Evolutionary conservation across 129 eudicot species (phyloP).

Genomic region (Heracleum sosnowskyi): DNA sequence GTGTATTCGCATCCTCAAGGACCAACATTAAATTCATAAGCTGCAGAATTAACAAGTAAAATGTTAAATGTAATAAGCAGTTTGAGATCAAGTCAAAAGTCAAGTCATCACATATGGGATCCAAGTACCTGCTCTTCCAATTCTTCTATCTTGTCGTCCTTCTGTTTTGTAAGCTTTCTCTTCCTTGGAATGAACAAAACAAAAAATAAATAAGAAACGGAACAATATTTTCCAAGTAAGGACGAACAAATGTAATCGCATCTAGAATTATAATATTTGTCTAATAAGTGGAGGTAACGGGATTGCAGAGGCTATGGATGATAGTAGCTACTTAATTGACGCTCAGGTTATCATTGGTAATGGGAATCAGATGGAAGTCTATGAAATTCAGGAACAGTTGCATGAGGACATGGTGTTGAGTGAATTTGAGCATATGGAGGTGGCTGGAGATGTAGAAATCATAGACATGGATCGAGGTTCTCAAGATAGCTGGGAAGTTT

Average conservation of each 20-base stretch:
- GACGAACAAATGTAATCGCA: background rate
- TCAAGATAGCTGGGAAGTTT: background rate
- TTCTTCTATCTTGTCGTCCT: slow-evolving; percentile 68
- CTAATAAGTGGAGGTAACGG: background rate
- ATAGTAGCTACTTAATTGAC: background rate
- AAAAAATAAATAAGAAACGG: background rate
- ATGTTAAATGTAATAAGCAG: background rate
- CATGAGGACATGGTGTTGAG: background rate
- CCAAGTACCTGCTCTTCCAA: slow-evolving; percentile 71
- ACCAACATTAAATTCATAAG: slow-evolving; percentile 31
- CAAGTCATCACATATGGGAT: background rate
- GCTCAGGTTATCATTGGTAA: background rate
- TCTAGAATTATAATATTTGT: background rate
- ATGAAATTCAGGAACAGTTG: background rate
- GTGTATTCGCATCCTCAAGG: slow-evolving; percentile 29
- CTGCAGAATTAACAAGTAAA: slow-evolving; percentile 22
- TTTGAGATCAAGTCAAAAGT: background rate
- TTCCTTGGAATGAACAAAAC: slow-evolving; percentile 37
- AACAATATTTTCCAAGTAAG: background rate
- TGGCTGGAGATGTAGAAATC: background rate
- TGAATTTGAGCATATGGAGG: background rate
- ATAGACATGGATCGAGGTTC: background rate
- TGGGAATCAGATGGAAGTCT: background rate
- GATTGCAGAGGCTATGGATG: background rate
- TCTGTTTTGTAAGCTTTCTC: slow-evolving; percentile 40